Evolutionary conservation across 1,284 basidiomycete species (phyloP).

Genomic region (Bondarzewia mesenterica): DNA sequence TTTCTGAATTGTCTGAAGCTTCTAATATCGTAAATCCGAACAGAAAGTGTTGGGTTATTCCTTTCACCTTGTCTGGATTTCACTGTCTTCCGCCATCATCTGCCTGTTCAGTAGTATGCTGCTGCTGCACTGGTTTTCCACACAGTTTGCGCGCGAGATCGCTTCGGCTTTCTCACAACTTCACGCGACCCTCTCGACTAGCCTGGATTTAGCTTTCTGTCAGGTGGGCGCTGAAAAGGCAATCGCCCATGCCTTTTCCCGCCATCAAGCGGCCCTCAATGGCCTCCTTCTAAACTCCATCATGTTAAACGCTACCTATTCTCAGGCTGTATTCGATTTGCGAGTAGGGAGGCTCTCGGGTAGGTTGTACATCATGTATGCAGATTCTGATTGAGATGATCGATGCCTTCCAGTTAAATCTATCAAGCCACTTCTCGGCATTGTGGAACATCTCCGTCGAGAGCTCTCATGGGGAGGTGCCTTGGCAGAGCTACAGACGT

Average conservation of each 20-base stretch:
- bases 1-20: background rate
- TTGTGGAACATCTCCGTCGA: conserved; percentile 35
- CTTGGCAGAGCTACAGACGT: no score
- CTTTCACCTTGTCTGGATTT: conserved; percentile 33
- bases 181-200: conserved; percentile 26
- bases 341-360: conserved; percentile 37
- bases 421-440: conserved; percentile 36
- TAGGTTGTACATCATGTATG: no score
- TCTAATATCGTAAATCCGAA: no score
- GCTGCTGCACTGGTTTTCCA: conserved; percentile 33
- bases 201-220: conserved; percentile 23
- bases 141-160: conserved; percentile 35
- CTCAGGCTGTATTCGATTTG: conserved; percentile 39
- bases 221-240: conserved; percentile 15
- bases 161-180: conserved; percentile 27
- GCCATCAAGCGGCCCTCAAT: conserved; percentile 4
- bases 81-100: conserved; percentile 30
- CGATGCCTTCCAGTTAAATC: conserved; percentile 29
- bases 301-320: conserved; percentile 33
- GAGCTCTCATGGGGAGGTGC: conserved; percentile 26
- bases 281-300: conserved; percentile 31
- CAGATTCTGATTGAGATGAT: no score
- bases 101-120: conserved; percentile 32
- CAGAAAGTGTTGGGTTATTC: conserved; percentile 13
- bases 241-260: background rate